Base-by-base conservation (phyloP, 169 alveolate genomes). In the Neospora caninum region DNA sequence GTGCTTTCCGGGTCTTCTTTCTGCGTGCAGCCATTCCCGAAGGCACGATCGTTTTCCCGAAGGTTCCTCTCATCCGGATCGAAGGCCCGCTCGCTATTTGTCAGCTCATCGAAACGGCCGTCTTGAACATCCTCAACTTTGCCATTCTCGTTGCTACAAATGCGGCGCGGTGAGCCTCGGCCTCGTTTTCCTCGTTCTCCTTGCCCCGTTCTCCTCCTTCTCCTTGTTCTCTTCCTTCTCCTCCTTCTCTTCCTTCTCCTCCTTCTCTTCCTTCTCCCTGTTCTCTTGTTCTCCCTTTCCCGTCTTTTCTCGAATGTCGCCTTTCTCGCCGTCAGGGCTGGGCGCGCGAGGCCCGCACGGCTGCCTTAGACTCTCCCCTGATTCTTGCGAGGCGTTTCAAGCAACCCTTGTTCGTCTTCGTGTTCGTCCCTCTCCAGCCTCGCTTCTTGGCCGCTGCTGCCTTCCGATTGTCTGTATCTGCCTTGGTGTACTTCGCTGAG, bases 111-210 rank as follows among this genome's bases (percentile, higher is more conserved):
- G 99, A 98, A 95, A 97, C 99, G 58, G 97, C 98, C 18, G 58
- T 98, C 45, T 94, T 98, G 67, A 98, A 97, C 93, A 88, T 98
- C 80, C 70, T 97, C 70, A 97, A 97, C 93, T 98, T 96, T 94
- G 96, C 99, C 0, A 93, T 98, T n/a, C 96, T 98, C 58, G 96
- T 98, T 34, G 96, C 98, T 29, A 97, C 99, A 34, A 97, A 97
- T 49, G 94, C 96, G 0, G 94, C 94, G 36, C 29, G 95, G 95
- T 93, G 7, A 6, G 49, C 16, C 58, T 7, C 39, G 41, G 31
- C 43, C 70, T 27, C 69, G 91, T 31, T 22, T 49, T 49, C 58
- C 58, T 49, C 13, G 58, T 13, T 49, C 58, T 7, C 58, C 13
- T 49, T 49, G 58, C 58, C 13, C 18, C 80, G 34, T n/a, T 69